phyloP scores from a whole-genome alignment of 371 early-diverging fungal species.

The Mycotypha africana region DNA sequence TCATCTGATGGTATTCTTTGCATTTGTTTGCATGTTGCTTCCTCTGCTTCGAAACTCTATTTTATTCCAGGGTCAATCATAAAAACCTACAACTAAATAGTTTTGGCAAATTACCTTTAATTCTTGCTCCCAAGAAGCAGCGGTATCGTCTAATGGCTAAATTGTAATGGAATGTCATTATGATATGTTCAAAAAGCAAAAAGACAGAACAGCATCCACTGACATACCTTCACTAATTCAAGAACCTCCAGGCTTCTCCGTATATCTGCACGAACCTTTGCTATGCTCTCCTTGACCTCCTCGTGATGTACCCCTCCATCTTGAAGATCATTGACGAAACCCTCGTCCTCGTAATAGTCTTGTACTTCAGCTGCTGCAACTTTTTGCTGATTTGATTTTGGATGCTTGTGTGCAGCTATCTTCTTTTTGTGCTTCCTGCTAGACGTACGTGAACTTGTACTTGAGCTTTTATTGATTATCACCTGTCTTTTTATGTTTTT shows the following conservation, averaged over 20 bases:
- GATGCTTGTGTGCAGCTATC: constrained; percentile 3
- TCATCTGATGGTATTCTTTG: constrained; percentile 30
- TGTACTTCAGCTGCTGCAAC: not conserved
- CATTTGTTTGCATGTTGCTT: constrained; percentile 22
- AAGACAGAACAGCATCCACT: no score
- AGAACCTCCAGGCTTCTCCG: constrained; percentile 47
- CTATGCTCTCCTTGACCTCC: constrained; percentile 50
- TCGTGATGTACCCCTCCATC: constrained; percentile 27
- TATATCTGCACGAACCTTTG: constrained; percentile 62
- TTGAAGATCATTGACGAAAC: constrained; percentile 20
- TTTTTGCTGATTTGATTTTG: constrained; percentile 1
- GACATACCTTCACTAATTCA: constrained; percentile 38
- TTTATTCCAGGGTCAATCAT: not conserved
- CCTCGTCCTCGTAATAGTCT: constrained; percentile 18
- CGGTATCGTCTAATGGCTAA: constrained; percentile 34
- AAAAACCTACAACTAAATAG: not conserved
- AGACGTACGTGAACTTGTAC: constrained; percentile 1
- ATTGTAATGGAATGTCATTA: not conserved
- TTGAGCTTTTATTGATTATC: constrained; percentile 20
- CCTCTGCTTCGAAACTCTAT: constrained; percentile 35
- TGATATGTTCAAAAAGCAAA: not conserved
- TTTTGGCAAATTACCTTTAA: constrained; percentile 20
- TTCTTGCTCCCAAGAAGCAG: constrained; percentile 33
- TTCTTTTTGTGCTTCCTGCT: constrained; percentile 1
- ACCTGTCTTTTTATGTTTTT: no score